Conservation (phyloP, 2,329 filamentous ascomycete genomes). For the Epichloe elymi region DNA sequence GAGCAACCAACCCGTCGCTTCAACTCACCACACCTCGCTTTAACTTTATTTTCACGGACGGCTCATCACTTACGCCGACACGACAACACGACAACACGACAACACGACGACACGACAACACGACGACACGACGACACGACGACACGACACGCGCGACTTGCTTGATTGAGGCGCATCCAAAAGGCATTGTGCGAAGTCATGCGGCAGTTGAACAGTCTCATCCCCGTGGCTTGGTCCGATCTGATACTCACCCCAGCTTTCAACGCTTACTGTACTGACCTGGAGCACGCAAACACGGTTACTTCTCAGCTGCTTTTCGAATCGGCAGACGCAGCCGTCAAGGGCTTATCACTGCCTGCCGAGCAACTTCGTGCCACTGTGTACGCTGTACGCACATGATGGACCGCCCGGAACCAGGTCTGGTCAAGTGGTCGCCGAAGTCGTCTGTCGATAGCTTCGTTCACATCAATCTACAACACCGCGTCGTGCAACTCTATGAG, state of each 20-base stretch:
- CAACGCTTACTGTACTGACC: too few species aligned
- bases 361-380: too few species aligned
- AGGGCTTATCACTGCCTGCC: background rate
- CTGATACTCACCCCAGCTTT: too few species aligned
- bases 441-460: conserved; percentile 46
- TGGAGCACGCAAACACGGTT: too few species aligned
- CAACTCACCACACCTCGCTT: background rate
- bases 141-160: background rate
- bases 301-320: background rate
- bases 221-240: too few species aligned
- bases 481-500: conserved; percentile 49
- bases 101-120: background rate
- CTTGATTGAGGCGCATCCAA: background rate
- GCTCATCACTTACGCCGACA: background rate
- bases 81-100: background rate
- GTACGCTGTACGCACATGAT: conserved; percentile 17
- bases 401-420: conserved; percentile 48
- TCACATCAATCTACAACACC: conserved; percentile 51
- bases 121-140: background rate
- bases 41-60: background rate
- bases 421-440: conserved; percentile 55
- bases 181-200: conserved; percentile 1
- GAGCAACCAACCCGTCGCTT: background rate
- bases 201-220: background rate
- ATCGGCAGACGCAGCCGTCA: background rate